phyloP scores from a whole-genome alignment of 2,329 filamentous ascomycete species.

The Diaporthe sp. region DNA sequence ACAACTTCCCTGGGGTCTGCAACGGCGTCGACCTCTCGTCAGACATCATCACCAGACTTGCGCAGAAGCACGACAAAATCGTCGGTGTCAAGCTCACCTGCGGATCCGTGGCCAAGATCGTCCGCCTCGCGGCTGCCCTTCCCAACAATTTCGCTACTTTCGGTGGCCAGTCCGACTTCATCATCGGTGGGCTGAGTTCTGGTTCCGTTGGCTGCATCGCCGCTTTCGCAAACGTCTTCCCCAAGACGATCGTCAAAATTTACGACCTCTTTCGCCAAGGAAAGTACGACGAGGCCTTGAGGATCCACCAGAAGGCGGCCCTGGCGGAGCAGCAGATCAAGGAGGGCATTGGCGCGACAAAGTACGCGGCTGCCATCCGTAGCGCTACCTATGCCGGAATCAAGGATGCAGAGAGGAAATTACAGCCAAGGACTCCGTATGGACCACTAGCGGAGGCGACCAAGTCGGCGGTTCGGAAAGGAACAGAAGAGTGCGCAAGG shows the following conservation, averaged over 20 bases:
- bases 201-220: constrained; percentile 69
- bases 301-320: constrained; percentile 69
- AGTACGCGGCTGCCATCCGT: constrained; percentile 71
- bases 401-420: constrained; percentile 10
- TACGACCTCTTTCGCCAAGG: constrained; percentile 69
- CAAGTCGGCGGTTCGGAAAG: background rate
- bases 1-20: constrained; percentile 75
- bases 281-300: constrained; percentile 66
- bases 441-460: background rate
- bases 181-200: constrained; percentile 68
- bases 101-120: constrained; percentile 71
- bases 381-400: constrained; percentile 57
- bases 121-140: constrained; percentile 64
- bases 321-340: constrained; percentile 73
- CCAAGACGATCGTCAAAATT: constrained; percentile 64
- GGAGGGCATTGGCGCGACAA: constrained; percentile 71
- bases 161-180: constrained; percentile 77
- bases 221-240: constrained; percentile 70
- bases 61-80: constrained; percentile 61
- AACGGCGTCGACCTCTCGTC: constrained; percentile 75
- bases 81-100: constrained; percentile 75
- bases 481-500: background rate
- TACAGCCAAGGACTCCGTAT: constrained; percentile 18
- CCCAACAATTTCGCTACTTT: constrained; percentile 69
- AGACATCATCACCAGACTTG: constrained; percentile 67